Conservation (phyloP, 768 basidiomycete species). For the Dictyophora rubrovolvata region DNA sequence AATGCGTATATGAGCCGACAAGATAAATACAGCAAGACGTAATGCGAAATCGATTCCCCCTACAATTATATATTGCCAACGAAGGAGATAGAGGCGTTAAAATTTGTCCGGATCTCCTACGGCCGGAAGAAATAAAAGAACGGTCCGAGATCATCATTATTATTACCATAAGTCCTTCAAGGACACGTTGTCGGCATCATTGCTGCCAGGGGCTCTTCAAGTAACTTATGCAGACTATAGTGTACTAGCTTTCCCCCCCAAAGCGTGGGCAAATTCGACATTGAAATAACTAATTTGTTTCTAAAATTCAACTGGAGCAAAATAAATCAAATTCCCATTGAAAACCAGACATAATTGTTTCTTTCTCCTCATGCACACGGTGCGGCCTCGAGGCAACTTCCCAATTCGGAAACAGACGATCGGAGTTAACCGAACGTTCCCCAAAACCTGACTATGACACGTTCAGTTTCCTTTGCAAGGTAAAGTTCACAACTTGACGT, state of each 20-base stretch:
- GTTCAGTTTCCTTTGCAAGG: constrained; percentile 8
- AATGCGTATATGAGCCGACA: too few species aligned
- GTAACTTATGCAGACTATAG: too few species aligned
- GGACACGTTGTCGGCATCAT: too few species aligned
- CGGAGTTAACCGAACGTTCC: background rate
- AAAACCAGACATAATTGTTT: too few species aligned
- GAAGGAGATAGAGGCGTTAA: background rate
- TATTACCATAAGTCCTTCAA: too few species aligned
- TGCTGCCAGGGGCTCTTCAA: too few species aligned
- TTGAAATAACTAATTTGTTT: background rate
- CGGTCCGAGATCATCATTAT: background rate
- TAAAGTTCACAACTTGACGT: background rate
- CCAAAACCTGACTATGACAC: constrained; percentile 1
- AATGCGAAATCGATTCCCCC: too few species aligned
- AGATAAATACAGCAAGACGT: too few species aligned
- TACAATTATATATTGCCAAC: too few species aligned
- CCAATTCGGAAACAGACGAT: background rate
- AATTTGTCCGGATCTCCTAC: background rate
- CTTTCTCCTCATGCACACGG: too few species aligned
- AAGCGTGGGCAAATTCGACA: too few species aligned
- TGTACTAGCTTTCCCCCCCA: background rate
- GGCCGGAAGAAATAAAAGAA: background rate
- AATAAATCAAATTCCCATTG: background rate
- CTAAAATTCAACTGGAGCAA: background rate
- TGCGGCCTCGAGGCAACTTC: background rate